Conservation (phyloP, 345 rosid species). For the Ceriops decandra region DNA sequence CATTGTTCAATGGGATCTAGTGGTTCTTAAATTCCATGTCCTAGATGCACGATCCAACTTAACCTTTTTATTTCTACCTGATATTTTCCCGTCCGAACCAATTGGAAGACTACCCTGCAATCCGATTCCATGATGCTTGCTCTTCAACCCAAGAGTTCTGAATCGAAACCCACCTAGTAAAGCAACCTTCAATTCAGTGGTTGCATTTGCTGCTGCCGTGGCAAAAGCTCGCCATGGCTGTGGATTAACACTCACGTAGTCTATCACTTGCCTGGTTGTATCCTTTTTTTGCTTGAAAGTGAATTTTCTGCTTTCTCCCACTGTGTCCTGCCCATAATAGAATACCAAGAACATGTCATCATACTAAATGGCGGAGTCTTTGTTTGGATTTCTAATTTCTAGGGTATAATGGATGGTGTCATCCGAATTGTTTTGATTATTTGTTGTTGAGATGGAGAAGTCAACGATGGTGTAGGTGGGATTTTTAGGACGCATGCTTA, state of each 20-base stretch:
- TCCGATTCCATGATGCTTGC: conserved; percentile 32
- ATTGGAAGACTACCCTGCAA: conserved; percentile 25
- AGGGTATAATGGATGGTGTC: conserved; percentile 25
- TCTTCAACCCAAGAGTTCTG: conserved; percentile 39
- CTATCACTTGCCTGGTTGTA: background rate
- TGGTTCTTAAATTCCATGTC: conserved; percentile 22
- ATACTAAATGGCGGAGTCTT: conserved; percentile 36
- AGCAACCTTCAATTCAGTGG: conserved; percentile 29
- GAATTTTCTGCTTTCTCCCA: conserved; percentile 18
- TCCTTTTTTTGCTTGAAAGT: conserved; percentile 32
- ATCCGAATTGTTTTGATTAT: background rate
- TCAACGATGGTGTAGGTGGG: conserved; percentile 27
- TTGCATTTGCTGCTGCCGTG: conserved; percentile 23
- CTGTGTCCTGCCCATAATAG: conserved; percentile 25
- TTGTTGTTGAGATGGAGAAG: conserved; percentile 25
- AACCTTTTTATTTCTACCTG: conserved; percentile 42
- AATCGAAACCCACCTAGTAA: conserved; percentile 27
- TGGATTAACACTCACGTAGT: background rate
- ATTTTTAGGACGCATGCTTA: conserved; percentile 29
- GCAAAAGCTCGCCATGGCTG: conserved; percentile 18
- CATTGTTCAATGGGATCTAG: conserved; percentile 3
- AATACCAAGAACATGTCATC: conserved; percentile 34
- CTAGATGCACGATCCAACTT: conserved; percentile 28
- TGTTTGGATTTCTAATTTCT: conserved; percentile 35
- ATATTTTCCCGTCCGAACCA: conserved; percentile 44